A percentile compares a stretch with the other conserved stretches of the same genome.
These are phyloP conservation scores for Diatrype stigma DNA, from an alignment of 2,329 filamentous ascomycete species.

Conservation along the genomic window DNA sequence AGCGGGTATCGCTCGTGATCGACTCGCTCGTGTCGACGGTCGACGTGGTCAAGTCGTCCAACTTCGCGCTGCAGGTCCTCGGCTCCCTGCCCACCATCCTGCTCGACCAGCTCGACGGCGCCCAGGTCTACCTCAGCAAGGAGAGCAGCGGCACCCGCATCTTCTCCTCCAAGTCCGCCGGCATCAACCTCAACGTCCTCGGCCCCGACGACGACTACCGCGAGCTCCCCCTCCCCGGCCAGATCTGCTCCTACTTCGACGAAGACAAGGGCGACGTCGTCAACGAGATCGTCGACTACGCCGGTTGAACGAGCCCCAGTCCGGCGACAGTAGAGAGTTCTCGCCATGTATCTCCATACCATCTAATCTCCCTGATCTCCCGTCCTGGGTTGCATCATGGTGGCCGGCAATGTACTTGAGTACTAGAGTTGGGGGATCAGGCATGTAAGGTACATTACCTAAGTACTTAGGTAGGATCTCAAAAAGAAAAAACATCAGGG, in stretches of 20 bases:
- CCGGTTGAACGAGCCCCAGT: slow-evolving; percentile 57
- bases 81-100: slow-evolving; percentile 82
- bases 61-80: slow-evolving; percentile 90
- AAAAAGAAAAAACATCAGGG: too few relatives aligned
- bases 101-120: slow-evolving; percentile 90
- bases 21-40: slow-evolving; percentile 87
- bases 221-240: slow-evolving; percentile 83
- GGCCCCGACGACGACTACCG: slow-evolving; percentile 74
- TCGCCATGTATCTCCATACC: too few relatives aligned
- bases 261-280: slow-evolving; percentile 68
- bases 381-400: neutral
- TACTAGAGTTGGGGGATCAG: too few relatives aligned
- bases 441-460: too few relatives aligned
- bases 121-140: slow-evolving; percentile 79
- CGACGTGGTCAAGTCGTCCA: slow-evolving; percentile 91
- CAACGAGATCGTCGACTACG: slow-evolving; percentile 94
- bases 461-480: too few relatives aligned
- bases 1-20: slow-evolving; percentile 77
- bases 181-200: slow-evolving; percentile 83
- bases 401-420: too few relatives aligned
- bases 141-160: slow-evolving; percentile 75
- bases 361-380: neutral
- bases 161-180: slow-evolving; percentile 82
- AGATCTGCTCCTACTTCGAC: slow-evolving; percentile 76
- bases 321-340: too few relatives aligned